Evolutionary conservation across 495 filamentous ascomycete genomes (phyloP).

Genomic region (Penicillium chermesinum): DNA sequence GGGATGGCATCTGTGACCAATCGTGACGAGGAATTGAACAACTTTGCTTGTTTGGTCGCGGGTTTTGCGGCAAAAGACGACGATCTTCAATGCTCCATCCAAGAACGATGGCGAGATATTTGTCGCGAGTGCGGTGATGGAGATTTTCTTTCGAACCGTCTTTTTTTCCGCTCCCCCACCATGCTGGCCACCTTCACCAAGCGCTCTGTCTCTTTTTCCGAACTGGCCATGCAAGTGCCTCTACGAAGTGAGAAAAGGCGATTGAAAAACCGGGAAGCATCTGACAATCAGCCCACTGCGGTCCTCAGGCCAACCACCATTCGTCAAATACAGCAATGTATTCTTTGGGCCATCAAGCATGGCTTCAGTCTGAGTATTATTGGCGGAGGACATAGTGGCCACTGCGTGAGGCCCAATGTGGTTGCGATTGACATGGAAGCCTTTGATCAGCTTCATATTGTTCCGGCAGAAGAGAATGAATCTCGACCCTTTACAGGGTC

Average conservation of each 20-base stretch:
- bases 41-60: slow-evolving; percentile 50
- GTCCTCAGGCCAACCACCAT: slow-evolving; percentile 47
- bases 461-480: slow-evolving; percentile 22
- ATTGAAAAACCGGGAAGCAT: slow-evolving; percentile 52
- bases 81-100: slow-evolving; percentile 29
- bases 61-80: slow-evolving; percentile 41
- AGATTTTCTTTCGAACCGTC: slow-evolving; percentile 31
- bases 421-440: slow-evolving; percentile 55
- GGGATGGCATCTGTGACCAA: slow-evolving; percentile 44
- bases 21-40: slow-evolving; percentile 46
- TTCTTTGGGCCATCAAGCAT: slow-evolving; percentile 55
- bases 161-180: slow-evolving; percentile 50
- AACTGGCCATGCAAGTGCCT: slow-evolving; percentile 47
- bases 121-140: slow-evolving; percentile 48
- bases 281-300: slow-evolving; percentile 38
- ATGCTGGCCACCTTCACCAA: slow-evolving; percentile 51
- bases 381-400: slow-evolving; percentile 56
- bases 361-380: slow-evolving; percentile 46
- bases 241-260: slow-evolving; percentile 22
- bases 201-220: slow-evolving; percentile 42
- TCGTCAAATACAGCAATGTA: slow-evolving; percentile 50
- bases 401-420: slow-evolving; percentile 51
- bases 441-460: slow-evolving; percentile 50
- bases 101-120: slow-evolving; percentile 43
- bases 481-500: background rate